Base-by-base conservation (phyloP, 768 basidiomycete genomes). In the Panus rudis region DNA sequence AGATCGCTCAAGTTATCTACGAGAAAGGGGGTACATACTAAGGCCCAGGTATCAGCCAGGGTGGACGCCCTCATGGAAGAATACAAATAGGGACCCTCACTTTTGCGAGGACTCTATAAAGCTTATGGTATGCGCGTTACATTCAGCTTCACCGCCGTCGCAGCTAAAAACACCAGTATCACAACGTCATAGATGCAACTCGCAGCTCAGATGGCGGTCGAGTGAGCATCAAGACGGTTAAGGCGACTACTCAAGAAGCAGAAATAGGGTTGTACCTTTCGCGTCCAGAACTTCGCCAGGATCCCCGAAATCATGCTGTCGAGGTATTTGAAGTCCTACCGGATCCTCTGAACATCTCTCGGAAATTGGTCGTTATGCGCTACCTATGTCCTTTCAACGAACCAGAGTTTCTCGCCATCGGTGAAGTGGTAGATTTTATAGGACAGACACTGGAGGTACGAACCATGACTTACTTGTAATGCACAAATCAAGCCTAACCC, bases 51-150 rank as follows among this genome's bases (percentile, higher is more conserved):
- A 45, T 27, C 27, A 30, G 6, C 45, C 48, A 6, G 27, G 41
- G 17, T 56, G 55, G 55, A 23, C 6, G 2, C 55, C 55, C 3
- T 53, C 52, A 2, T 56, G 55, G 55, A 10, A 37, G 8, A 49
- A 45, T 0, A 53, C 50, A 5, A 45, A 41, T 6, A 20, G 38
- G 6, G 19, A 43, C 16, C 48, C 47, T 1, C 12, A 8, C 2
- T 48, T 43, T 26, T 51, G n/a, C n/a, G n/a, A n/a, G n/a, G n/a
- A n/a, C n/a, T n/a, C n/a, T n/a, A 50, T 37, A 51, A 53, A 17
- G 52, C 51, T 25, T 45, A 34, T 2, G 37, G 51, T 4, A n/a
- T 41, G 14, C n/a, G n/a, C n/a, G n/a, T n/a, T n/a, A n/a, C n/a
- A n/a, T n/a, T n/a, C n/a, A n/a, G n/a, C n/a, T n/a, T n/a, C n/a